phyloP scores from a whole-genome alignment of 495 filamentous ascomycete species.

The Darksidea phi region DNA sequence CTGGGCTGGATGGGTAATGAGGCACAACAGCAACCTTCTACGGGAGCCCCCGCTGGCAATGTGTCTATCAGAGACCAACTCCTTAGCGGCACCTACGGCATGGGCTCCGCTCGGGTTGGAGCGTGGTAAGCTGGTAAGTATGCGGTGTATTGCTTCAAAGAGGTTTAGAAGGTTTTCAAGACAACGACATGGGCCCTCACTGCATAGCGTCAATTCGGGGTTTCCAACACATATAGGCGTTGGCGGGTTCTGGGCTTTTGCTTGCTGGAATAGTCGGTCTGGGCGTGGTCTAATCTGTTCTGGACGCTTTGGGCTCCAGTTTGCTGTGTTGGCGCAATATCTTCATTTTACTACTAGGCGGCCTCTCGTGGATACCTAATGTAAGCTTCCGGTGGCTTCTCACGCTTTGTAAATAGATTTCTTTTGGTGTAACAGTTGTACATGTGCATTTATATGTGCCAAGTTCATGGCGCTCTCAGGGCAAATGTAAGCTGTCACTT shows the following conservation, averaged over 20 bases:
- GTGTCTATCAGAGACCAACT: conserved; percentile 76
- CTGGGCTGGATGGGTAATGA: conserved; percentile 73
- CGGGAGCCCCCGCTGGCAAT: conserved; percentile 44
- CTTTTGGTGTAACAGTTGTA: no score
- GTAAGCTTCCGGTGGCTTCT: background rate
- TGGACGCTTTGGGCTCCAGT: background rate
- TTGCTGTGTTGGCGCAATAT: conserved; percentile 14
- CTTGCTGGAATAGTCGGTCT: conserved; percentile 3
- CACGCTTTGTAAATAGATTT: background rate
- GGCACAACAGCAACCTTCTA: conserved; percentile 44
- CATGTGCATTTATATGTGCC: no score
- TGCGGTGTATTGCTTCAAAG: conserved; percentile 1
- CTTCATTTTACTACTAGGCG: conserved; percentile 4
- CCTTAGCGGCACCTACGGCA: conserved; percentile 72
- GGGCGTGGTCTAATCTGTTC: background rate
- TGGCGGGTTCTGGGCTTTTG: conserved; percentile 1
- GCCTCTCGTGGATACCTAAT: background rate
- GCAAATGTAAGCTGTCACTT: no score
- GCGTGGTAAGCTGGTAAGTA: conserved; percentile 54
- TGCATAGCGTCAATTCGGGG: conserved; percentile 27
- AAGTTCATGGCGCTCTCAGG: no score
- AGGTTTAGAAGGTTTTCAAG: conserved; percentile 6
- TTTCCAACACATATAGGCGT: background rate
- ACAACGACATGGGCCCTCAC: conserved; percentile 26
- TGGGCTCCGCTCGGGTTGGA: conserved; percentile 69